Percentiles rank a stretch among this genome's conserved stretches.
These are phyloP conservation scores for Acephala macrosclerotiorum DNA, from an alignment of 2,329 filamentous ascomycete species.

Conservation along the genomic window DNA sequence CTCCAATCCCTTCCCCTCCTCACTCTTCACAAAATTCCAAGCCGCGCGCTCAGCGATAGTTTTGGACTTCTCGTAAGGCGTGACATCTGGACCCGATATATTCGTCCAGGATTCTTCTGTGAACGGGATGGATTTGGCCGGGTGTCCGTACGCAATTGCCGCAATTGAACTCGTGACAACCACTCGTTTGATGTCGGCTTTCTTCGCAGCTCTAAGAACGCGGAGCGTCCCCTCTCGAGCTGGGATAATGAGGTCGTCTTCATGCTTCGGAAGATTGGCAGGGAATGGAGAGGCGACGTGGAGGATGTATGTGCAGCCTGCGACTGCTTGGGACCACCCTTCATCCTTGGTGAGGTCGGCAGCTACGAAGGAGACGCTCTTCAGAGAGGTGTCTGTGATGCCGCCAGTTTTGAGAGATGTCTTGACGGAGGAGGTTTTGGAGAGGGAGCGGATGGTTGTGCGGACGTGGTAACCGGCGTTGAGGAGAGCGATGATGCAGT, in stretches of 20 bases:
- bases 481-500: conserved; percentile 41
- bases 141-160: not conserved
- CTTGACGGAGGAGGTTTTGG: conserved; percentile 35
- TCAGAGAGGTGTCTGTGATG: conserved; percentile 18
- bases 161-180: conserved; percentile 29
- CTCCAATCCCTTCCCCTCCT: not conserved
- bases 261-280: conserved; percentile 38
- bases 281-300: conserved; percentile 45
- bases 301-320: conserved; percentile 41
- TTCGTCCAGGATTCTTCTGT: conserved; percentile 46
- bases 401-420: conserved; percentile 36
- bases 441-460: conserved; percentile 41
- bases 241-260: conserved; percentile 45
- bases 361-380: conserved; percentile 37
- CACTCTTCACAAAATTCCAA: conserved; percentile 42
- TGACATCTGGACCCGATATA: conserved; percentile 26
- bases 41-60: conserved; percentile 45
- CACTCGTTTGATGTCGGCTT: conserved; percentile 37
- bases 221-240: conserved; percentile 44
- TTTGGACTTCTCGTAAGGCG: conserved; percentile 42
- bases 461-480: conserved; percentile 41
- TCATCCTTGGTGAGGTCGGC: conserved; percentile 41
- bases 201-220: conserved; percentile 40
- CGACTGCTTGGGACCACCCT: conserved; percentile 42
- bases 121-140: not conserved